Base-by-base conservation (phyloP, 2,329 filamentous ascomycete genomes). In the Septoria linicola region DNA sequence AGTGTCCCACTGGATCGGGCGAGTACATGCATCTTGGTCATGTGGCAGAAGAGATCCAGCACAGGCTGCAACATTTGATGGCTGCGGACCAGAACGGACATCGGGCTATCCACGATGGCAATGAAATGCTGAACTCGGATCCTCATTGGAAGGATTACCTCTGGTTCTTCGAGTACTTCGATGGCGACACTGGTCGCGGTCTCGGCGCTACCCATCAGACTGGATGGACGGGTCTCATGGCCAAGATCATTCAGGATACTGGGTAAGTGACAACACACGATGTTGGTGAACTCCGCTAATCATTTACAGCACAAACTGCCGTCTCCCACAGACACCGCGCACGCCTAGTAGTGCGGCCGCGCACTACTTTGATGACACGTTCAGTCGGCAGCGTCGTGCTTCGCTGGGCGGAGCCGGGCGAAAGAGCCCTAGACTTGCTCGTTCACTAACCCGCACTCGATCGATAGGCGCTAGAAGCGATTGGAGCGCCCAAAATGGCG, bases 81-180 rank as follows among this genome's bases (percentile, higher is more conserved):
- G 85, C 87, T 20, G 82, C 88, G 36, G 85, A 84, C 55, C 87
- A 96, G 63, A 83, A 95, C 58, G 91, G 91, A 45, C 84, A 89
- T 54, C 85, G 93, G 58, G 92, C 90, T 58, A 87, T 95, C 76
- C 95, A 97, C 64, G 85, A 81, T 49, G 86, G 88, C 14, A 89
- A 87, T 61, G 85, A 96, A 62, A 80, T 85, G 59, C 83, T 96
- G 25, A 90, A 97, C 72, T 96, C 88, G 65, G 90, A 97, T 66
- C 85, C 88, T 19, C 78, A 96, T 70, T 97, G 92, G 92, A 92
- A 87, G 70, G 91, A 95, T 64, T 83, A 91, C 65, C 77, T 97
- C 63, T 96, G 89, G 88, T 97, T 95, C 78, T 87, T 95, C 68
- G 92, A 97, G 70, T 97, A 95, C 77, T 97, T 97, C 67, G 92